These are phyloP conservation scores for Raddia guianensis DNA, from an alignment of 176 grass and related monocot genomes.

Conservation along the genomic window DNA sequence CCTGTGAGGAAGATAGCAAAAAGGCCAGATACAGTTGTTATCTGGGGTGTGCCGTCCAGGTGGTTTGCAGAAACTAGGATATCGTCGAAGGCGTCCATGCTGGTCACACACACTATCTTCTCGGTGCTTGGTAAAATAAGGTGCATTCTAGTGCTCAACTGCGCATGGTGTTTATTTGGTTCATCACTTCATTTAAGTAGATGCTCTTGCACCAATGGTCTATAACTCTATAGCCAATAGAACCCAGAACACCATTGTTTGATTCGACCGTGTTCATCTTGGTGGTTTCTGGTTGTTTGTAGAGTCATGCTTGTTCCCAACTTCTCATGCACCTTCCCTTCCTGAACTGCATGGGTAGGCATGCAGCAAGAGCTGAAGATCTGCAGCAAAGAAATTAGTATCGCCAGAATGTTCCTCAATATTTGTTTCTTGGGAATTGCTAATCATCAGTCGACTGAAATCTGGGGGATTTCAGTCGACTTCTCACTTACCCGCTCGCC, in stretches of 20 bases:
- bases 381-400: neutral
- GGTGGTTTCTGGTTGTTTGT: neutral
- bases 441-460: too few relatives aligned
- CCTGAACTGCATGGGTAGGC: neutral
- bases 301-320: slow-evolving; percentile 6
- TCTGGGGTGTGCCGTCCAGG: slow-evolving; percentile 80
- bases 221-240: neutral
- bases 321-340: neutral
- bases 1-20: slow-evolving; percentile 56
- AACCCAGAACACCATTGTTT: neutral
- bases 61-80: slow-evolving; percentile 90
- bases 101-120: slow-evolving; percentile 93
- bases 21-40: slow-evolving; percentile 72
- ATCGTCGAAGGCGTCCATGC: slow-evolving; percentile 75
- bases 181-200: slow-evolving; percentile 1
- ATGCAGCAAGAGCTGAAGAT: neutral
- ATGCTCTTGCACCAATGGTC: neutral
- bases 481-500: too few relatives aligned
- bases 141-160: slow-evolving; percentile 50
- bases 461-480: too few relatives aligned
- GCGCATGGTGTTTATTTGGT: slow-evolving; percentile 13
- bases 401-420: neutral
- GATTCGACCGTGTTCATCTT: slow-evolving; percentile 13
- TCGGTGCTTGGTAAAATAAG: slow-evolving; percentile 91
- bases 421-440: neutral